phyloP scores from a whole-genome alignment of 306 rosid species.

The Trifolium pratense region DNA sequence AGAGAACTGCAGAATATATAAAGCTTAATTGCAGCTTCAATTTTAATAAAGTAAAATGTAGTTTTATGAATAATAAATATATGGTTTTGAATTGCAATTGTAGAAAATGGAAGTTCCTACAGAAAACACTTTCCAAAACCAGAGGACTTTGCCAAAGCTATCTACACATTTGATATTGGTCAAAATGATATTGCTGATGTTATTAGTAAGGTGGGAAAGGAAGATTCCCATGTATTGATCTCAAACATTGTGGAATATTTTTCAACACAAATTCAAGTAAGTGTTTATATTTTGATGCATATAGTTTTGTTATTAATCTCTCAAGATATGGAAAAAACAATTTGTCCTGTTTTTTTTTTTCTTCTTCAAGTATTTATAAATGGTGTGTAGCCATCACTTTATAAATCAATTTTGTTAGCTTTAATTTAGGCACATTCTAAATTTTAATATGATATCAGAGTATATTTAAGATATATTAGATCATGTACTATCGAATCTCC shows the following conservation, averaged over 20 bases:
- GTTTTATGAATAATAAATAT: not conserved
- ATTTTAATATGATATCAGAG: too few species aligned
- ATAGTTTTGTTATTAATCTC: not conserved
- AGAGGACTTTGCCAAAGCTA: conserved; percentile 72
- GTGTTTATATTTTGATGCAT: not conserved
- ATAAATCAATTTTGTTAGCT: too few species aligned
- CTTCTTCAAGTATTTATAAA: too few species aligned
- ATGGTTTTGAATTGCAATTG: not conserved
- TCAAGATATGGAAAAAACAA: not conserved
- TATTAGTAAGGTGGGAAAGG: conserved; percentile 43
- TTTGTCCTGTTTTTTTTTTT: too few species aligned
- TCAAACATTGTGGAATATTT: conserved; percentile 59
- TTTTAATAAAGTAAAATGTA: not conserved
- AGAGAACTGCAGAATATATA: not conserved
- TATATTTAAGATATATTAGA: too few species aligned
- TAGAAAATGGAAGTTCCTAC: conserved; percentile 43
- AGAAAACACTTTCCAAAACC: conserved; percentile 54
- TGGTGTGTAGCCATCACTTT: too few species aligned
- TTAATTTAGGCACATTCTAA: too few species aligned
- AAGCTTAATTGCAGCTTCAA: not conserved
- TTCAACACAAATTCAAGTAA: conserved; percentile 57
- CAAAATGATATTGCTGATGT: conserved; percentile 81
- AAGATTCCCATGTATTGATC: conserved; percentile 44
- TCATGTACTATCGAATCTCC: too few species aligned
- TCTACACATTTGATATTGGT: conserved; percentile 78